A percentile compares a stretch with the other conserved stretches of the same genome.
Evolutionary conservation across 257 asterid genomes (phyloP).

Genomic region (Solanum chilense): DNA sequence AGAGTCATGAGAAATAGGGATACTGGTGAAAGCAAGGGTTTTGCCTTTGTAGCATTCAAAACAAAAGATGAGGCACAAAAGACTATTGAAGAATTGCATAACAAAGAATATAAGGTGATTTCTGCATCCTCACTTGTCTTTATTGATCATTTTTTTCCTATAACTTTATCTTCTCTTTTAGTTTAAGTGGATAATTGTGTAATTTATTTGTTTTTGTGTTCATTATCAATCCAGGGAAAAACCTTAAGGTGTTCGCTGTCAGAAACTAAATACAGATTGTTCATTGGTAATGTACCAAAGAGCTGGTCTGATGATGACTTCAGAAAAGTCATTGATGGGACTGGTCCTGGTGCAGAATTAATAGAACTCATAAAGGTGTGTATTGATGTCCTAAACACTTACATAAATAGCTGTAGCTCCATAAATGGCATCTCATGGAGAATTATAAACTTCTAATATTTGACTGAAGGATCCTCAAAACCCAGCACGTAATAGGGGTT

Average conservation of each 20-base stretch:
- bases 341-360: slow-evolving; percentile 89
- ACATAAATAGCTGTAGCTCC: not conserved
- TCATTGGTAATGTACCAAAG: slow-evolving; percentile 89
- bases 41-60: slow-evolving; percentile 87
- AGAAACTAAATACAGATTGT: slow-evolving; percentile 80
- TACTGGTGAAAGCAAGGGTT: slow-evolving; percentile 96
- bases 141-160: not conserved
- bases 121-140: not conserved
- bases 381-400: not conserved
- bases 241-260: slow-evolving; percentile 77
- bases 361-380: slow-evolving; percentile 86
- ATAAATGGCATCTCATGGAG: not conserved
- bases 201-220: not conserved
- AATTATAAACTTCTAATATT: slow-evolving; percentile 3
- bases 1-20: slow-evolving; percentile 82
- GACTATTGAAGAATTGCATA: slow-evolving; percentile 73
- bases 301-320: slow-evolving; percentile 72
- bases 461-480: slow-evolving; percentile 75
- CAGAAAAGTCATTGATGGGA: slow-evolving; percentile 50
- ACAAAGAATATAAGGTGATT: slow-evolving; percentile 79
- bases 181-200: not conserved
- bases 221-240: slow-evolving; percentile 60
- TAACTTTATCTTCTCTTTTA: not conserved
- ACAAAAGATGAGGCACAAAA: slow-evolving; percentile 75
- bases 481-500: slow-evolving; percentile 82